Base-by-base conservation (phyloP, 768 basidiomycete genomes). In the Leucocoprinus birnbaumii region DNA sequence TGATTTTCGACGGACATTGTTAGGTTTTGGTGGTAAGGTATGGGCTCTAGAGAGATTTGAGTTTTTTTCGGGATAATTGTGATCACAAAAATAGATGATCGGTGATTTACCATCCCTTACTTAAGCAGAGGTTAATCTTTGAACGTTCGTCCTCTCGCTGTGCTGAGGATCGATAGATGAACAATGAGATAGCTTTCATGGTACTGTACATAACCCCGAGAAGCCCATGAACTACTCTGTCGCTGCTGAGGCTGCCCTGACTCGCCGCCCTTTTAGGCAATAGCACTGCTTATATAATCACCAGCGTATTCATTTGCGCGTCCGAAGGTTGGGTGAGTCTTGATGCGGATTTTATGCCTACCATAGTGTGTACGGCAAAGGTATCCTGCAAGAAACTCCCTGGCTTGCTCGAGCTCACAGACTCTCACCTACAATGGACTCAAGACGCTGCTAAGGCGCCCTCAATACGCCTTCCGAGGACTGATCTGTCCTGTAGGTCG, bases 381-480 rank as follows among this genome's bases (percentile, higher is more conserved):
- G 87, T 87, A 61, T 83, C 85, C 57, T 94, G 87, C 84, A 94
- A 94, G 74, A 95, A 94, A 76, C 69, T 79, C 48, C 68, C 79
- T 14, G 93, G 92, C 57, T 72, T 82, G 57, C 82, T 95, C 58
- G 80, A 89, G 64, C 84, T 95, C 64, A 89, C 84, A 11, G 79
- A 83, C 63, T 73, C 76, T 5, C 82, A 85, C 63, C 78, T 95
- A 2, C 83, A 84, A 76, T 95, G 92, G 91, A 84, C 84, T 1
- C 86, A 87, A 65, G 83, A 87, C 59, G 84, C 86, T 58, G 84
- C 83, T 69, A 77, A 78, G 43, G 76, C 75, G 0, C 80, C 87
- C 5, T 77, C 84, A 8, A 82, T 91, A 27, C 80, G 80, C 64
- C 80, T 92, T 19, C 72, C 82, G 3, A 73, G 84, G 65, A 57